Percentiles rank a stretch among this genome's conserved stretches.
These are phyloP conservation scores for Candida hispaniensis DNA, from an alignment of 805 yeast species.

Conservation along the genomic window DNA sequence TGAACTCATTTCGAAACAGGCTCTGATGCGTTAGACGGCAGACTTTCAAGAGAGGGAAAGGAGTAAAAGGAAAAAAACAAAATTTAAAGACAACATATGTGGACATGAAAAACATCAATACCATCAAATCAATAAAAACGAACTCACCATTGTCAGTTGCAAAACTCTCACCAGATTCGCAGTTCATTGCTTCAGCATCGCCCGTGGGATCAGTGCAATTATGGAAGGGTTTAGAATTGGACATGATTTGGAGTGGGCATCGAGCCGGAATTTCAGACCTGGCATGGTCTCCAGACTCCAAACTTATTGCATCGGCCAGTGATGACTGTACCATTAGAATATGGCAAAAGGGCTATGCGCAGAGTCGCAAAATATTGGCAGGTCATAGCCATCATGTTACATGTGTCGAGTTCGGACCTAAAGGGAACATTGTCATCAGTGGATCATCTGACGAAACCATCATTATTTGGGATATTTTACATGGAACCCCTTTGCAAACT, in stretches of 20 bases:
- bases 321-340: constrained; percentile 75
- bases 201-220: too few relatives aligned
- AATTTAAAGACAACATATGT: too few relatives aligned
- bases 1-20: too few relatives aligned
- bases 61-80: too few relatives aligned
- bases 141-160: too few relatives aligned
- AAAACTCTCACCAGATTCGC: too few relatives aligned
- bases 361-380: constrained; percentile 39
- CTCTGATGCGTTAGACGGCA: too few relatives aligned
- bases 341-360: constrained; percentile 41
- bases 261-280: constrained; percentile 61
- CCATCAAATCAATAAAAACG: too few relatives aligned
- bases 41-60: too few relatives aligned
- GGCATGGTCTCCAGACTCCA: constrained; percentile 65
- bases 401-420: constrained; percentile 53
- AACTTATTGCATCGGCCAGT: constrained; percentile 68
- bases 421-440: constrained; percentile 68
- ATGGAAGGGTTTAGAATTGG: too few relatives aligned
- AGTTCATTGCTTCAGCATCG: too few relatives aligned
- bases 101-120: too few relatives aligned
- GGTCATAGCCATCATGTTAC: constrained; percentile 85
- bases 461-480: constrained; percentile 73
- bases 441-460: constrained; percentile 89
- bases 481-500: constrained; percentile 62
- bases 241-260: constrained; percentile 44